These are phyloP conservation scores for Gaillardinia entomophila DNA, from an alignment of 805 yeast genomes.

Conservation along the genomic window DNA sequence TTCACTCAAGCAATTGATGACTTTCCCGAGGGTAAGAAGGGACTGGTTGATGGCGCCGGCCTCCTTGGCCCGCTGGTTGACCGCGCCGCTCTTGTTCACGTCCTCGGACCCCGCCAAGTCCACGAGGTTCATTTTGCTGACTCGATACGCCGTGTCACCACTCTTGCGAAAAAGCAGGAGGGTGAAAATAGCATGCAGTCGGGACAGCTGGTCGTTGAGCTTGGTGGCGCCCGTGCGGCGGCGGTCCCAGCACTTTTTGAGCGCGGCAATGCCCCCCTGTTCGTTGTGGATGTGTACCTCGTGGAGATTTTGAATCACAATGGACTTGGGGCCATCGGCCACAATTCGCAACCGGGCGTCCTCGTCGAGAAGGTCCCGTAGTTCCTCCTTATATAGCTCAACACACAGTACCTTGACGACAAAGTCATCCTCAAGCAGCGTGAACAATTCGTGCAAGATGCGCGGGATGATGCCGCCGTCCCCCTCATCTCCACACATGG, in stretches of 20 bases:
- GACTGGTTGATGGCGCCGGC: conserved; percentile 93
- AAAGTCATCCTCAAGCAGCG: conserved; percentile 46
- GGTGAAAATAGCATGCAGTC: conserved; percentile 76
- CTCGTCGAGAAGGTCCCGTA: conserved; percentile 61
- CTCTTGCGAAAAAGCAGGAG: conserved; percentile 47
- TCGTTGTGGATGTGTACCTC: conserved; percentile 54
- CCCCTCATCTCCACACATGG: conserved; percentile 51
- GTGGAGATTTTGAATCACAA: conserved; percentile 58
- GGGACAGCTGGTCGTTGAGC: conserved; percentile 65
- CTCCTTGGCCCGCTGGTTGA: conserved; percentile 80
- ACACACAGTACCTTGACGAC: conserved; percentile 73
- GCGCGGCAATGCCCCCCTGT: conserved; percentile 48
- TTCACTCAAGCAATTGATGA: conserved; percentile 55
- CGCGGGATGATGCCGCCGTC: conserved; percentile 57
- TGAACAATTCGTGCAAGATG: conserved; percentile 46
- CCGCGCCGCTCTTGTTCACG: conserved; percentile 81
- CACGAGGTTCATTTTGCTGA: conserved; percentile 75
- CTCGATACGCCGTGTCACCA: conserved; percentile 17
- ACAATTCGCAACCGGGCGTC: conserved; percentile 26
- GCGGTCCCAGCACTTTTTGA: conserved; percentile 51
- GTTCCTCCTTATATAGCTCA: conserved; percentile 83
- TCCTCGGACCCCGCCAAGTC: conserved; percentile 96
- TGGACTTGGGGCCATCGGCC: conserved; percentile 11
- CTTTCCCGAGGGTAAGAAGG: conserved; percentile 80
- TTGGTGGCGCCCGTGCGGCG: conserved; percentile 70